Evolutionary conservation across 352 stramenopile species (phyloP).

Genomic region (Aphanomyces euteiches): DNA sequence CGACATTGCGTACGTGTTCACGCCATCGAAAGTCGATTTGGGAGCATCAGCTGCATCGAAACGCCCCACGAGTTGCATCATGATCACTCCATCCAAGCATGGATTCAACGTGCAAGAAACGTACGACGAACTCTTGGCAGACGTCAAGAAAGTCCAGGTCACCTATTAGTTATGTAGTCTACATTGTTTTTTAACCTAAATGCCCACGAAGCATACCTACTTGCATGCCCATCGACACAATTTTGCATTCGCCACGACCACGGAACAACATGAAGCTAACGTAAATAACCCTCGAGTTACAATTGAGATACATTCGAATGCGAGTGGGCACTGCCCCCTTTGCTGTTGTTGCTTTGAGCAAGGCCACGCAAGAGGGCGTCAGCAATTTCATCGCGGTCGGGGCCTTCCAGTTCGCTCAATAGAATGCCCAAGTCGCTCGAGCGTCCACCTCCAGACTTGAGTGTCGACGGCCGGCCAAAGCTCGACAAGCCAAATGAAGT

Average conservation of each 20-base stretch:
- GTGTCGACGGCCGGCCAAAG: slow-evolving; percentile 16
- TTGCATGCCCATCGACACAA: too few relatives aligned
- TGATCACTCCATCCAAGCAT: slow-evolving; percentile 92
- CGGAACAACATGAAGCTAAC: too few relatives aligned
- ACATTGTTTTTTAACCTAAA: not conserved
- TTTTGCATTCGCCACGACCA: too few relatives aligned
- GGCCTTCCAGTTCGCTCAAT: not conserved
- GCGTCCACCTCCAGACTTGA: slow-evolving; percentile 6
- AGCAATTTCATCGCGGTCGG: not conserved
- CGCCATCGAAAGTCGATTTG: slow-evolving; percentile 93
- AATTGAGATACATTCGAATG: slow-evolving; percentile 14
- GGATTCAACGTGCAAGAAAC: slow-evolving; percentile 86
- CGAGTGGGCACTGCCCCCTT: not conserved
- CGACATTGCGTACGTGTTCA: slow-evolving; percentile 98
- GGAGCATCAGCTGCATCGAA: slow-evolving; percentile 97
- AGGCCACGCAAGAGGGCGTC: slow-evolving; percentile 1
- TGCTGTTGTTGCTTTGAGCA: not conserved
- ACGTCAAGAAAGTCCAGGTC: slow-evolving; percentile 85
- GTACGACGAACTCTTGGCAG: slow-evolving; percentile 86
- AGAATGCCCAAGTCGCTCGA: not conserved
- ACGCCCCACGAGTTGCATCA: slow-evolving; percentile 97
- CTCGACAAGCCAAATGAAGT: slow-evolving; percentile 17
- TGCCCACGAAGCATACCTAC: too few relatives aligned
- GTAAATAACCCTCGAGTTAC: slow-evolving; percentile 4
- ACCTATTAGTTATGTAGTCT: slow-evolving; percentile 56